Percentiles rank a stretch among this genome's conserved stretches.
Evolutionary conservation across 2,329 filamentous ascomycete species (phyloP).

Genomic region (Trichophyton mentagrophytes): DNA sequence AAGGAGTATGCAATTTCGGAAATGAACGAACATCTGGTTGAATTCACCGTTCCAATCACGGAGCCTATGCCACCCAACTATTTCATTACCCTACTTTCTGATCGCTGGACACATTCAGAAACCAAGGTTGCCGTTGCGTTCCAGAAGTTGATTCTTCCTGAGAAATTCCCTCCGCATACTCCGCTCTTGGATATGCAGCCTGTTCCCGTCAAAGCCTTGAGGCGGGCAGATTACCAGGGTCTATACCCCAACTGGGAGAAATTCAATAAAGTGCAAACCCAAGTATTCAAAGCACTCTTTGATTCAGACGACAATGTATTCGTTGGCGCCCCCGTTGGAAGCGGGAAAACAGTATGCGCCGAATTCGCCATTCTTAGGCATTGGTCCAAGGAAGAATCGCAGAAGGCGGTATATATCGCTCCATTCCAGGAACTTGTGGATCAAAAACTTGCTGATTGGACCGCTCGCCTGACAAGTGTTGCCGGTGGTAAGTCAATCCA

Average conservation of each 20-base stretch:
- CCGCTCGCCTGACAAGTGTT: conserved; percentile 57
- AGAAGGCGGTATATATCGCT: conserved; percentile 82
- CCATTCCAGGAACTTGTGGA: conserved; percentile 92
- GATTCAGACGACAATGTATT: conserved; percentile 89
- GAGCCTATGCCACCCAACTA: conserved; percentile 99
- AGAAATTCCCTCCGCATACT: conserved; percentile 91
- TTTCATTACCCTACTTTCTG: conserved; percentile 88
- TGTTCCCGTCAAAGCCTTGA: conserved; percentile 75
- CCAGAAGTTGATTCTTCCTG: conserved; percentile 83
- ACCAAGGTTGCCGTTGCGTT: conserved; percentile 88
- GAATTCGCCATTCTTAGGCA: conserved; percentile 85
- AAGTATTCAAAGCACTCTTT: conserved; percentile 89
- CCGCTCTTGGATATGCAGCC: conserved; percentile 85
- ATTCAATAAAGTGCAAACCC: conserved; percentile 97
- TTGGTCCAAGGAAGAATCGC: conserved; percentile 60
- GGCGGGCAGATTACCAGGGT: conserved; percentile 66
- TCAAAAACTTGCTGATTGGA: conserved; percentile 70
- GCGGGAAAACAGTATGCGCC: conserved; percentile 92
- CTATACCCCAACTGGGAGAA: conserved; percentile 73
- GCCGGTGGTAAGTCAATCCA: conserved; percentile 78
- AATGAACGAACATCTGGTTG: conserved; percentile 83
- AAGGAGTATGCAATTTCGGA: conserved; percentile 78
- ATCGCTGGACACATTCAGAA: conserved; percentile 97
- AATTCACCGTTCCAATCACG: conserved; percentile 91
- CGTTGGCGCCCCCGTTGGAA: conserved; percentile 81